A percentile compares a stretch with the other conserved stretches of the same genome.
These are phyloP conservation scores for Margaritispora aquatica DNA, from an alignment of 495 filamentous ascomycete species.

Conservation along the genomic window DNA sequence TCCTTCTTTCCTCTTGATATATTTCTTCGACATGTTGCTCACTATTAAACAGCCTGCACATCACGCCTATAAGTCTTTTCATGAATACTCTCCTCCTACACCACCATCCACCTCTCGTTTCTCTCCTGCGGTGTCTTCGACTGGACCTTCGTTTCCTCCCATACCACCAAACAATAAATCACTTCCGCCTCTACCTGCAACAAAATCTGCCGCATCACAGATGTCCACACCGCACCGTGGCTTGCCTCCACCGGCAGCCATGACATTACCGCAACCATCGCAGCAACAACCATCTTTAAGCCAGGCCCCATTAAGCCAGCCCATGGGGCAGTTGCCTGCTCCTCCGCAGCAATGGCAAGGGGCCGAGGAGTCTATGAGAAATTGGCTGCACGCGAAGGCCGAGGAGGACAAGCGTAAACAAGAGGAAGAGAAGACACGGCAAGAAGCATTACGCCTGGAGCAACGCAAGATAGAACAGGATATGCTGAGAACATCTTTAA, in stretches of 20 bases:
- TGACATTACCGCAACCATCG: conserved; percentile 49
- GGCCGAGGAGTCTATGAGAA: conserved; percentile 73
- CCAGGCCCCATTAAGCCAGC: conserved; percentile 31
- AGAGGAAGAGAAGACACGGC: conserved; percentile 83
- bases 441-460: conserved; percentile 71
- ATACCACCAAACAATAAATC: conserved; percentile 32
- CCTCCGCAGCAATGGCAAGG: conserved; percentile 67
- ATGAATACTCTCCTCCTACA: conserved; percentile 59
- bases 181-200: conserved; percentile 15
- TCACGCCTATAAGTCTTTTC: conserved; percentile 59
- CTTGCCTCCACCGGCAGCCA: conserved; percentile 66
- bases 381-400: conserved; percentile 73
- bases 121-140: conserved; percentile 50
- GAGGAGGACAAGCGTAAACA: conserved; percentile 82
- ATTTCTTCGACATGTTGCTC: conserved; percentile 49
- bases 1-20: conserved; percentile 10
- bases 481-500: conserved; percentile 75
- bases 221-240: conserved; percentile 73
- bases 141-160: conserved; percentile 34
- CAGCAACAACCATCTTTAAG: conserved; percentile 31
- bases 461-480: conserved; percentile 77
- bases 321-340: conserved; percentile 53
- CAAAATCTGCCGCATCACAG: conserved; percentile 22
- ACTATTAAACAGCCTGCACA: conserved; percentile 61
- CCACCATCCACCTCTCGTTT: conserved; percentile 52